A percentile compares a stretch with the other conserved stretches of the same genome.
These are phyloP conservation scores for Pulveroboletus frians DNA, from an alignment of 768 basidiomycete species.

Conservation along the genomic window DNA sequence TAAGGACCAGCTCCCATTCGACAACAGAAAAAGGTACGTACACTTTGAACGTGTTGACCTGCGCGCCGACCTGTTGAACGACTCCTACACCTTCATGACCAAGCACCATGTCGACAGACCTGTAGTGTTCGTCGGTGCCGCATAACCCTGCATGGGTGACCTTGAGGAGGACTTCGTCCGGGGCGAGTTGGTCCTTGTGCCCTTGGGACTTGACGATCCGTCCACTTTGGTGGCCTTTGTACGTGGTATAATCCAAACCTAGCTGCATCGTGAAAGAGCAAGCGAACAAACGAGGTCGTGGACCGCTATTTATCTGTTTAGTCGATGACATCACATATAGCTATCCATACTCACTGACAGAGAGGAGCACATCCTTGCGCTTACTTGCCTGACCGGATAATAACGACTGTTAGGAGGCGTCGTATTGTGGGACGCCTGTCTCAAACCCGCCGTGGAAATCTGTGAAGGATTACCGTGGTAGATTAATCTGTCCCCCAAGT, in stretches of 20 bases:
- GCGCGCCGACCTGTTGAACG: constrained; percentile 29
- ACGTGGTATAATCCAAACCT: constrained; percentile 25
- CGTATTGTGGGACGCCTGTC: too few species aligned
- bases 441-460: too few species aligned
- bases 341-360: too few species aligned
- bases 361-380: too few species aligned
- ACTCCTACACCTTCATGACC: constrained; percentile 38
- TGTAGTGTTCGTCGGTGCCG: constrained; percentile 36
- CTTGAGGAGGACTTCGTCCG: constrained; percentile 28
- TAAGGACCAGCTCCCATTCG: neutral
- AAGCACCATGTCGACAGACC: constrained; percentile 31
- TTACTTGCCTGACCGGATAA: too few species aligned
- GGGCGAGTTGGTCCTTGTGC: constrained; percentile 15
- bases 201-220: constrained; percentile 15
- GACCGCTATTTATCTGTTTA: neutral
- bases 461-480: too few species aligned
- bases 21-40: constrained; percentile 15
- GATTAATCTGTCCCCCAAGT: too few species aligned
- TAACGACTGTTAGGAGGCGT: too few species aligned
- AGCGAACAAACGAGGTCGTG: neutral
- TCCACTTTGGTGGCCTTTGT: constrained; percentile 26
- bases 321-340: constrained; percentile 4
- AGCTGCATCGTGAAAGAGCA: constrained; percentile 10
- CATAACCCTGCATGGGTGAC: constrained; percentile 35
- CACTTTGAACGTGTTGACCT: constrained; percentile 32